phyloP scores from a whole-genome alignment of 768 basidiomycete species.

The Mycena chlorophos region DNA sequence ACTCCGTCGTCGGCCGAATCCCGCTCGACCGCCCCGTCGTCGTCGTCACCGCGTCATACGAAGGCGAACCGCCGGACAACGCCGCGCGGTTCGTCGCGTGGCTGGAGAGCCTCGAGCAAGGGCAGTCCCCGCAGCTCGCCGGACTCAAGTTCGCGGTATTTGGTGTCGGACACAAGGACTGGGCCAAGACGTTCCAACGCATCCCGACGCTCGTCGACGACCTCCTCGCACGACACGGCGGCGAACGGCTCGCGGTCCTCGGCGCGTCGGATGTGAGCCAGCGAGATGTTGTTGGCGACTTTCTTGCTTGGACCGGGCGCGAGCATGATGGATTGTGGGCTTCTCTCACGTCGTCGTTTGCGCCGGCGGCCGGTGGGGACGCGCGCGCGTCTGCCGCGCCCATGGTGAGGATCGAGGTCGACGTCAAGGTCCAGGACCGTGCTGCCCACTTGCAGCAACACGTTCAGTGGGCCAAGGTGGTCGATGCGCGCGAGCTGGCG shows the following conservation, averaged over 20 bases:
- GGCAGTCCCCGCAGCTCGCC: slow-evolving; percentile 24
- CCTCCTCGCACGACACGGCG: slow-evolving; percentile 34
- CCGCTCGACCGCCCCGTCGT: slow-evolving; percentile 46
- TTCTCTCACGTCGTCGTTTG: slow-evolving; percentile 32
- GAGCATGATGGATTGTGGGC: slow-evolving; percentile 42
- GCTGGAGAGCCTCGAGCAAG: slow-evolving; percentile 33
- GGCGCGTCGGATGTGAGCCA: slow-evolving; percentile 43
- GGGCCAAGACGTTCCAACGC: slow-evolving; percentile 46
- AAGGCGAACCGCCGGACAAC: slow-evolving; percentile 52
- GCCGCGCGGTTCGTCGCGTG: slow-evolving; percentile 46
- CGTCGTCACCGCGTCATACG: slow-evolving; percentile 49
- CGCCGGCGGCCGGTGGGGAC: not conserved
- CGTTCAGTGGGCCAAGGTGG: not conserved
- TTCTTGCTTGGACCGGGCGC: slow-evolving; percentile 39
- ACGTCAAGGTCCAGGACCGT: not conserved
- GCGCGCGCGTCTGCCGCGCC: not conserved
- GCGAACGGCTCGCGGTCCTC: slow-evolving; percentile 33
- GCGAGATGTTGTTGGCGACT: slow-evolving; percentile 42
- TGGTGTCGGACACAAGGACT: slow-evolving; percentile 51
- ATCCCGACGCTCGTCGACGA: slow-evolving; percentile 43
- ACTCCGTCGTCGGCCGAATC: slow-evolving; percentile 36
- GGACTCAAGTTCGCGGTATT: slow-evolving; percentile 45
- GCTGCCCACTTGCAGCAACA: not conserved
- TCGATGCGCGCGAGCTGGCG: not conserved
- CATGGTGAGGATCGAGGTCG: not conserved